Conservation (phyloP, 768 basidiomycete species). For the Lactarius deliciosus region DNA sequence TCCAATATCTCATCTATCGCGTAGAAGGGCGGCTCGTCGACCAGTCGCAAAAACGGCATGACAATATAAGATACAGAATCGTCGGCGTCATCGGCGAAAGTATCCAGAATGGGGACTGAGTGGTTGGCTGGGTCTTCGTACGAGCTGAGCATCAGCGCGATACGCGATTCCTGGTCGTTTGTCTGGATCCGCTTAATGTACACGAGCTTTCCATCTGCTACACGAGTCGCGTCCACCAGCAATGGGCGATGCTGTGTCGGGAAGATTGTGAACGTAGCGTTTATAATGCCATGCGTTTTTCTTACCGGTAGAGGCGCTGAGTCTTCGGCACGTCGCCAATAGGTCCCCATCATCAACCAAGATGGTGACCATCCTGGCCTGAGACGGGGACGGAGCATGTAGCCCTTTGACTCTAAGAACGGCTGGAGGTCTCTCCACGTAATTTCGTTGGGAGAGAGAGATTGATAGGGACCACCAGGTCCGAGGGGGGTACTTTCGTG, state of each 20-base stretch:
- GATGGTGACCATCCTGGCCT: constrained; percentile 29
- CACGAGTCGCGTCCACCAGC: constrained; percentile 37
- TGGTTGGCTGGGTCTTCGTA: constrained; percentile 21
- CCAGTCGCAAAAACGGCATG: constrained; percentile 23
- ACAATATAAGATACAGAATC: constrained; percentile 24
- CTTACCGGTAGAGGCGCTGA: constrained; percentile 13
- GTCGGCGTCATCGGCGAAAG: constrained; percentile 7
- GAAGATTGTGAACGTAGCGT: not conserved
- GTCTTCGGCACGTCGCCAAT: constrained; percentile 14
- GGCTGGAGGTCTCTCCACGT: constrained; percentile 23
- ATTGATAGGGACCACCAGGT: too few relatives aligned
- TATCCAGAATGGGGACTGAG: constrained; percentile 24
- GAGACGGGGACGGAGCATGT: constrained; percentile 26
- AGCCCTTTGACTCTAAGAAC: constrained; percentile 27
- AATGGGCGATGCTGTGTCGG: constrained; percentile 4
- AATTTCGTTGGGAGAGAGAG: too few relatives aligned
- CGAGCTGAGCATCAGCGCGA: constrained; percentile 22
- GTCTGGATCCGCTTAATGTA: constrained; percentile 34
- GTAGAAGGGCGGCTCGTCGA: constrained; percentile 1
- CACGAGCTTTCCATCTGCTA: constrained; percentile 34
- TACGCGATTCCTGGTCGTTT: constrained; percentile 23
- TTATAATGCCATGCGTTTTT: too few relatives aligned
- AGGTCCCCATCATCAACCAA: too few relatives aligned
- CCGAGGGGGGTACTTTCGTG: too few relatives aligned
- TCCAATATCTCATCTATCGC: too few relatives aligned